Evolutionary conservation across 352 stramenopile species (phyloP), one percentile per base, ranked within the genome.

Genomic region (Sclerospora graminicola): DNA sequence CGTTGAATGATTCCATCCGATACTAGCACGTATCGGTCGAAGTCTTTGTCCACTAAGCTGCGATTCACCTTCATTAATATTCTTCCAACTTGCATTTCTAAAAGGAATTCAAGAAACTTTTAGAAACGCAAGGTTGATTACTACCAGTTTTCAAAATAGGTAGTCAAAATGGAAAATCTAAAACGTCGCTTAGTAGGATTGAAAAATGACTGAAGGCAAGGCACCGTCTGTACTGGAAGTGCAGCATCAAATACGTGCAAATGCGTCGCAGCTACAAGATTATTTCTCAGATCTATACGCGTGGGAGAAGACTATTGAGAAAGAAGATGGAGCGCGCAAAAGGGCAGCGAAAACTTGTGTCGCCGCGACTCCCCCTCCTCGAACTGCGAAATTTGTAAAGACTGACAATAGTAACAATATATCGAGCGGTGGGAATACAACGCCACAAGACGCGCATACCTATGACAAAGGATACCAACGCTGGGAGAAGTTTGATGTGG

Each of bases 381-480:
- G 65, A 30, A 46, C 45, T 11, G 21, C 43, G 11, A 37, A 20
- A 29, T 27, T 39, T 29, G 35, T 57, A 33, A 29, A 10, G 13
- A 26, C 41, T 38, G 13, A 5, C 29, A 46, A 31, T 16, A 46
- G 21, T 13, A 6, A 2, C 4, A 16, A 0, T 21, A 30, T 18
- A 6, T 19, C 18, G 15, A 20, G 11, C 11, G 11, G 39, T 30
- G 30, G 15, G 4, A 80, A 74, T 33, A n/a, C n/a, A n/a, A n/a
- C n/a, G n/a, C n/a, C 51, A 8, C 52, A 67, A 5, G 80, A 82
- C 36, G 63, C 60, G 4, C 86, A 95, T 33, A 92, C 82, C 20
- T 84, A 95, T 48, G 82, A 95, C 44, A 90, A 90, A 51, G 82
- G 83, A 28, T 96, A 96, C 62, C 72, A 85, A 29, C 86, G 88